Conservation (phyloP, 257 asterid species). For the Lycium barbarum region DNA sequence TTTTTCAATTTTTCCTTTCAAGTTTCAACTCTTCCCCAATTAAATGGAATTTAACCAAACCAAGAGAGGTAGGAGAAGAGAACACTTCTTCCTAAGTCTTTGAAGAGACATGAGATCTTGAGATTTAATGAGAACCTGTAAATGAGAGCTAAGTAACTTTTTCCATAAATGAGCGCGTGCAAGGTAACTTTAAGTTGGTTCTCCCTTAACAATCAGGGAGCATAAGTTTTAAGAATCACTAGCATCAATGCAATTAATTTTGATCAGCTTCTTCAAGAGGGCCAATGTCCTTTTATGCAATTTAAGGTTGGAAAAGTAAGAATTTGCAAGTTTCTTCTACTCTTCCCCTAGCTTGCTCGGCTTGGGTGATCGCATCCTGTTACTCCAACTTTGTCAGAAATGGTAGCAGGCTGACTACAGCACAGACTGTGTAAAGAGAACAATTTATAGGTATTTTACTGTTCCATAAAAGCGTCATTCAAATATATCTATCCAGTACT, state of each 20-base stretch:
- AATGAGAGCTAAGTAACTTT: too few relatives aligned
- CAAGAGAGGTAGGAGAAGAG: background rate
- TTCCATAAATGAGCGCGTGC: background rate
- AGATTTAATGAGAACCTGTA: background rate
- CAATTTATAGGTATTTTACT: conserved; percentile 67
- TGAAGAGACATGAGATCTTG: background rate
- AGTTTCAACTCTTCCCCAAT: too few relatives aligned
- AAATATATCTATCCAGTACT: too few relatives aligned
- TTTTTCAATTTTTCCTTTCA: background rate
- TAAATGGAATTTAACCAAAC: background rate
- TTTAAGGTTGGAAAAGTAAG: too few relatives aligned
- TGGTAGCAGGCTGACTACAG: conserved; percentile 77
- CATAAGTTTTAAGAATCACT: too few relatives aligned
- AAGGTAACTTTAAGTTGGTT: background rate
- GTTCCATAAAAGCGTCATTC: too few relatives aligned
- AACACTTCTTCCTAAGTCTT: background rate
- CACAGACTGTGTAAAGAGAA: conserved; percentile 75
- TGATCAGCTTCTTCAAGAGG: too few relatives aligned
- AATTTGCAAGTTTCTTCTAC: too few relatives aligned
- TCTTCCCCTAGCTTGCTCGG: conserved; percentile 45
- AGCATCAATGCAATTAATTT: too few relatives aligned
- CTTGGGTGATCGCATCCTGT: conserved; percentile 88
- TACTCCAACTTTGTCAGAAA: conserved; percentile 79
- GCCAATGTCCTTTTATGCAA: too few relatives aligned
- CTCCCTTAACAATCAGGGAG: background rate